A percentile compares a stretch with the other conserved stretches of the same genome.
Evolutionary conservation across 495 filamentous ascomycete genomes (phyloP).

Genomic region (Penicillium malachiteum): DNA sequence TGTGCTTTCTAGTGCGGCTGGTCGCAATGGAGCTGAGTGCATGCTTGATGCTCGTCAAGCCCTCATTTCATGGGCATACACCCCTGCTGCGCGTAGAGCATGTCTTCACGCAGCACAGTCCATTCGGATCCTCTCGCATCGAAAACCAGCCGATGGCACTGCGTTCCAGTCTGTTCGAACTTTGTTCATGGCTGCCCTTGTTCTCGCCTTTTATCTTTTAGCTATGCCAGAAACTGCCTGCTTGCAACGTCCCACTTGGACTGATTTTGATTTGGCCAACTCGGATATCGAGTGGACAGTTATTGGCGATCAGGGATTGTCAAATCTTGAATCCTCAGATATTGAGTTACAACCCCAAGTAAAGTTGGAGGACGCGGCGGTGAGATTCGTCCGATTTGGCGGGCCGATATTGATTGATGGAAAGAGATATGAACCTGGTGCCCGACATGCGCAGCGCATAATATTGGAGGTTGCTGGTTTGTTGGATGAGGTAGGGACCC

Average conservation of each 20-base stretch:
- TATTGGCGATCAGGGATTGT: conserved; percentile 3
- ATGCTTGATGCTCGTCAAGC: conserved; percentile 4
- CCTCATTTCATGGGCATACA: not conserved
- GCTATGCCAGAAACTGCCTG: not conserved
- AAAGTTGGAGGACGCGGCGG: not conserved
- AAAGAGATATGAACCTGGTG: conserved; percentile 6
- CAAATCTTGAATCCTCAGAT: not conserved
- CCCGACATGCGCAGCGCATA: conserved; percentile 10
- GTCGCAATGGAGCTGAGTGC: conserved; percentile 2
- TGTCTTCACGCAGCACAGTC: conserved; percentile 14
- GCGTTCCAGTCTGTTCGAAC: conserved; percentile 14
- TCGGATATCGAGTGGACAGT: conserved; percentile 7
- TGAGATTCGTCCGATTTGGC: conserved; percentile 7
- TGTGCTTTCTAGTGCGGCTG: conserved; percentile 5
- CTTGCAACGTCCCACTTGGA: not conserved
- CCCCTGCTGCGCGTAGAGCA: conserved; percentile 6
- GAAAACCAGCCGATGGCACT: conserved; percentile 15
- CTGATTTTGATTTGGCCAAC: conserved; percentile 1
- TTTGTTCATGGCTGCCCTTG: conserved; percentile 10
- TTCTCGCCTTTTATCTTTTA: conserved; percentile 9
- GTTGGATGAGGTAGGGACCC: conserved; percentile 13
- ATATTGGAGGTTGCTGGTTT: conserved; percentile 12
- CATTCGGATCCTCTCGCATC: conserved; percentile 8
- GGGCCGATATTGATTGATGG: conserved; percentile 8
- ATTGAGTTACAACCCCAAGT: not conserved